Conservation (phyloP, 1,284 basidiomycete species). For the Rhodotorula mucilaginosa region DNA sequence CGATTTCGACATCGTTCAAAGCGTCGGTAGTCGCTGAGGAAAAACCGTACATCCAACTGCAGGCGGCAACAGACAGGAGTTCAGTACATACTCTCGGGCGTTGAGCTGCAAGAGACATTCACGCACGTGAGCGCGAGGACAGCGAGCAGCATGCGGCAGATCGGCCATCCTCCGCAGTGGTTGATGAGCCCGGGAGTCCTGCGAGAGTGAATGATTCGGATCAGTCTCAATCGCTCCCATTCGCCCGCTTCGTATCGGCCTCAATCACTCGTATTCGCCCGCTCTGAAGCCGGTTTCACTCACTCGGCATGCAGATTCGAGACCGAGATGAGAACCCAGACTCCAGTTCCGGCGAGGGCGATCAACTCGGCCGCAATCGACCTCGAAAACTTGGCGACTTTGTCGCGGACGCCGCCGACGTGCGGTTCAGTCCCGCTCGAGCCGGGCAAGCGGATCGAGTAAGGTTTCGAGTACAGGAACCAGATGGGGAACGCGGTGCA, state of each 20-base stretch:
- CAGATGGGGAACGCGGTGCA: constrained; percentile 20
- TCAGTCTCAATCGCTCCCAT: neutral
- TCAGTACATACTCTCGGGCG: neutral
- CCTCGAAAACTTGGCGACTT: constrained; percentile 20
- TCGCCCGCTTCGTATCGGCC: too few species aligned
- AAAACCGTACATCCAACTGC: constrained; percentile 14
- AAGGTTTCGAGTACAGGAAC: constrained; percentile 30
- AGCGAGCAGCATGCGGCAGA: constrained; percentile 30
- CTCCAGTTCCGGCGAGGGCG: constrained; percentile 11
- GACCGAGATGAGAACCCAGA: constrained; percentile 17
- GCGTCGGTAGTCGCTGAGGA: neutral
- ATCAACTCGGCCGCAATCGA: constrained; percentile 15
- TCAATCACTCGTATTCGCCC: too few species aligned
- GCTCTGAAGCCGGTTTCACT: neutral
- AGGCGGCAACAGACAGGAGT: too few species aligned
- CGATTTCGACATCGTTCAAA: neutral
- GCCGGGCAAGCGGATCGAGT: constrained; percentile 21
- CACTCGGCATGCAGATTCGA: constrained; percentile 19
- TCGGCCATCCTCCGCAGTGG: constrained; percentile 30
- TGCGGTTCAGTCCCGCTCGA: neutral
- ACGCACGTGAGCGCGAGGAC: constrained; percentile 29
- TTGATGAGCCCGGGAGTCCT: constrained; percentile 34
- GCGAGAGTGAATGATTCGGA: neutral
- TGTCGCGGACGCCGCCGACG: constrained; percentile 9
- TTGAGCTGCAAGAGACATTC: too few species aligned